A percentile compares a stretch with the other conserved stretches of the same genome.
These are phyloP conservation scores for Oryza officinalis DNA, from an alignment of 176 grass and related monocot species.

Conservation along the genomic window DNA sequence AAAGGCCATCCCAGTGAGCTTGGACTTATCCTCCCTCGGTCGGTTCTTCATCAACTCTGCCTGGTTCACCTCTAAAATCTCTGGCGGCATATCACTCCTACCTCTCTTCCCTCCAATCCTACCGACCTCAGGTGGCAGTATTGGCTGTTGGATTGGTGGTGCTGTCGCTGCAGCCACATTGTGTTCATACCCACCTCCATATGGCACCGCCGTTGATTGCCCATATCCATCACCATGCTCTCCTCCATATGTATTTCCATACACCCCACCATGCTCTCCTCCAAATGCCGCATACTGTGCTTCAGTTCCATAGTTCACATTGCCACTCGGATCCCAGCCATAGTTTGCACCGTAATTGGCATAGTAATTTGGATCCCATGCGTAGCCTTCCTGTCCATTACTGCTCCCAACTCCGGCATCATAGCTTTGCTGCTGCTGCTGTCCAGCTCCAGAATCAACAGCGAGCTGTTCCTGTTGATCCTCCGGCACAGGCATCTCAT, in stretches of 20 bases:
- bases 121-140: constrained; percentile 42
- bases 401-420: constrained; percentile 41
- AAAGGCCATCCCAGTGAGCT: constrained; percentile 87
- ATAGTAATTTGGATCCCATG: constrained; percentile 60
- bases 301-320: constrained; percentile 36
- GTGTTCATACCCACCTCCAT: constrained; percentile 34
- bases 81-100: constrained; percentile 60
- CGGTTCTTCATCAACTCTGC: constrained; percentile 92
- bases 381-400: constrained; percentile 33
- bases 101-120: constrained; percentile 86
- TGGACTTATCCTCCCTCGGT: constrained; percentile 77
- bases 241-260: constrained; percentile 12
- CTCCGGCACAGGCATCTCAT: constrained; percentile 26
- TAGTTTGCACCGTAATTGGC: constrained; percentile 44
- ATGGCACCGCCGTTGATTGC: background rate
- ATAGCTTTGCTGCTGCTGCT: constrained; percentile 39
- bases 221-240: constrained; percentile 27
- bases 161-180: constrained; percentile 10
- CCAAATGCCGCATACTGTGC: constrained; percentile 33
- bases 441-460: constrained; percentile 31
- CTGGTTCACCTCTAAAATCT: constrained; percentile 89
- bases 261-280: constrained; percentile 44
- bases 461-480: constrained; percentile 38
- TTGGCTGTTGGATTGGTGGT: constrained; percentile 24
- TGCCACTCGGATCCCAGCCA: constrained; percentile 50